Evolutionary conservation across 805 yeast species (phyloP).

Genomic region (Candida corydali): DNA sequence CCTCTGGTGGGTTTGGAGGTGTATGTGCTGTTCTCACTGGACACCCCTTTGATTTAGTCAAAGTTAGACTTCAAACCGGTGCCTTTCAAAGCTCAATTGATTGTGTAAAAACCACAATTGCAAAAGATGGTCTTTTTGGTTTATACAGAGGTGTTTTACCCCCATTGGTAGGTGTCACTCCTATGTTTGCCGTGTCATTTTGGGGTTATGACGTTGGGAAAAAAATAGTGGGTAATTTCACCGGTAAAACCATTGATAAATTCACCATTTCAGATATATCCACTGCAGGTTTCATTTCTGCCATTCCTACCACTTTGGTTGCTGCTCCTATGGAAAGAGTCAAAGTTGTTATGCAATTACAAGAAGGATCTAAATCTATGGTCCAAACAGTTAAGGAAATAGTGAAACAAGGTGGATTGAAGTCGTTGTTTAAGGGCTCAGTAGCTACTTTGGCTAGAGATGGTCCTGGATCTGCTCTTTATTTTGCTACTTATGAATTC

Average conservation of each 20-base stretch:
- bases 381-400: constrained; percentile 61
- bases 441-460: constrained; percentile 91
- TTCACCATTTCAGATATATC: constrained; percentile 70
- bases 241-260: constrained; percentile 33
- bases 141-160: constrained; percentile 93
- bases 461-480: constrained; percentile 95
- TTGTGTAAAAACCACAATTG: constrained; percentile 67
- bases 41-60: constrained; percentile 92
- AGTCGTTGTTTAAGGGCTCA: constrained; percentile 87
- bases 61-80: constrained; percentile 88
- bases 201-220: constrained; percentile 98
- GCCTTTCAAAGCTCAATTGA: constrained; percentile 58
- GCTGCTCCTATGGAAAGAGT: constrained; percentile 98
- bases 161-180: constrained; percentile 94
- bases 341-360: constrained; percentile 88
- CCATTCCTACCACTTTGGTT: constrained; percentile 89
- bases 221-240: constrained; percentile 51
- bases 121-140: constrained; percentile 73
- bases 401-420: constrained; percentile 74
- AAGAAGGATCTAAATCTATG: constrained; percentile 49
- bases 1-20: constrained; percentile 96
- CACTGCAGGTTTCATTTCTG: constrained; percentile 91
- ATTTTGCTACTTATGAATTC: constrained; percentile 90
- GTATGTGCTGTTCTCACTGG: constrained; percentile 93
- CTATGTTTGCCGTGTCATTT: constrained; percentile 96